These are phyloP conservation scores for Stemphylium beticola DNA, from an alignment of 2,329 filamentous ascomycete genomes.

Conservation along the genomic window DNA sequence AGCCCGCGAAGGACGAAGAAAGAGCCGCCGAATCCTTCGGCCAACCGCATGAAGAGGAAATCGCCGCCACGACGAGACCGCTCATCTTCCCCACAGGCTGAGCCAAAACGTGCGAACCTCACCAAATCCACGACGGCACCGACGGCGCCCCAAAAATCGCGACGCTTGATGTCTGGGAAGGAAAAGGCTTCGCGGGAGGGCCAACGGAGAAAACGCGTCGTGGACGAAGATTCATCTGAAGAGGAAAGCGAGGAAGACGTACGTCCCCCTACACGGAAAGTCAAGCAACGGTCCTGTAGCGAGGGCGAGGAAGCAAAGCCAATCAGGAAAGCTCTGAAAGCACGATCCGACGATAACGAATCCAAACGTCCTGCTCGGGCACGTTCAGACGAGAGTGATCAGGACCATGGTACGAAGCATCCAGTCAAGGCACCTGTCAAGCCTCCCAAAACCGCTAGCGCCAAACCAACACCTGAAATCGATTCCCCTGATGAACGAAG, in stretches of 20 bases:
- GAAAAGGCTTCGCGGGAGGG: slow-evolving; percentile 45
- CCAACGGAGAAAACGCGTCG: slow-evolving; percentile 41
- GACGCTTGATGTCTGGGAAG: slow-evolving; percentile 45
- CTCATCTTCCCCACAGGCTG: slow-evolving; percentile 42
- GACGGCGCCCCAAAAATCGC: slow-evolving; percentile 39
- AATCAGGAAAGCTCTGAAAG: slow-evolving; percentile 41
- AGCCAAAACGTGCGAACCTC: slow-evolving; percentile 33
- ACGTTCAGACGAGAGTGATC: slow-evolving; percentile 40
- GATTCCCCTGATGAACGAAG: slow-evolving; percentile 47
- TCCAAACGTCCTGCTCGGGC: slow-evolving; percentile 31
- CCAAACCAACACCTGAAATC: slow-evolving; percentile 42
- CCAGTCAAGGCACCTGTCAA: slow-evolving; percentile 37
- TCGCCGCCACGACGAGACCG: slow-evolving; percentile 41
- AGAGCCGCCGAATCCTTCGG: slow-evolving; percentile 36
- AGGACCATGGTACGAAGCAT: slow-evolving; percentile 33
- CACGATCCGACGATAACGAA: slow-evolving; percentile 40
- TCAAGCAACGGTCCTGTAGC: slow-evolving; percentile 43
- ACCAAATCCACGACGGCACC: slow-evolving; percentile 29
- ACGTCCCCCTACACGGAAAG: slow-evolving; percentile 43
- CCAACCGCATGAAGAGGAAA: slow-evolving; percentile 41
- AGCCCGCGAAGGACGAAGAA: slow-evolving; percentile 46
- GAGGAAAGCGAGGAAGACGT: slow-evolving; percentile 48
- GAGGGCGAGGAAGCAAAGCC: slow-evolving; percentile 44
- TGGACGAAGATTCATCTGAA: slow-evolving; percentile 43
- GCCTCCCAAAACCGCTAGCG: slow-evolving; percentile 29